Conservation (phyloP, 2,329 filamentous ascomycete species). For the Pseudogymnoascus sp. region DNA sequence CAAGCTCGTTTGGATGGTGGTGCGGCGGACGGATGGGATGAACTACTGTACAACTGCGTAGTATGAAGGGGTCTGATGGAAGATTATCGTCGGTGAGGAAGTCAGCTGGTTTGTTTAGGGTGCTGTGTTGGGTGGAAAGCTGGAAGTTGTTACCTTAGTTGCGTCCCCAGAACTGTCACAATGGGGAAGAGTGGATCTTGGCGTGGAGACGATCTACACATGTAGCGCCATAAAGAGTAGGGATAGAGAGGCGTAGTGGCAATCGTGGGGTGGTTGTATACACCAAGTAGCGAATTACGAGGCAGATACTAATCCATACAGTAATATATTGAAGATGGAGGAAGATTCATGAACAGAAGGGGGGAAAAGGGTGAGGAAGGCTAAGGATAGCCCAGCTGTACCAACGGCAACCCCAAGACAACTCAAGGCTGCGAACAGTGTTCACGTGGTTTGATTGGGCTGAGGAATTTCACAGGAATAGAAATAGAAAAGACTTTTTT, state of each 20-base stretch:
- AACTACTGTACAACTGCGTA: neutral
- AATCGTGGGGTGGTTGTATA: neutral
- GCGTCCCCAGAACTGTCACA: neutral
- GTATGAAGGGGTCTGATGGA: neutral
- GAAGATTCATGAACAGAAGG: neutral
- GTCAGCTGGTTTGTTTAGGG: neutral
- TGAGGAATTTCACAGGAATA: neutral
- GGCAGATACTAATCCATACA: slow-evolving; percentile 4
- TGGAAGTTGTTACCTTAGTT: slow-evolving; percentile 1
- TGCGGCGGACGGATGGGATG: neutral
- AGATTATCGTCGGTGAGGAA: neutral
- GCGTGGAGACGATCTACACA: neutral
- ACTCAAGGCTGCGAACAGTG: neutral
- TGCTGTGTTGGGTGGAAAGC: neutral
- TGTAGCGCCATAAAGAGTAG: neutral
- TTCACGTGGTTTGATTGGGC: slow-evolving; percentile 5
- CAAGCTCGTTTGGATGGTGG: neutral
- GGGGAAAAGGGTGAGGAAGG: neutral
- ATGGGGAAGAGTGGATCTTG: slow-evolving; percentile 2
- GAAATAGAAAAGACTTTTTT: neutral
- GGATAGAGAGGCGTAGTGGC: neutral
- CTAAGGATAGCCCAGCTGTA: neutral
- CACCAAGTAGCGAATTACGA: neutral
- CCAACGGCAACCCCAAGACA: neutral
- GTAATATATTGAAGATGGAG: neutral